Evolutionary conservation across 805 yeast genomes (phyloP), one percentile per base, ranked within the genome.

Genomic region (Teunomyces funiuensis): DNA sequence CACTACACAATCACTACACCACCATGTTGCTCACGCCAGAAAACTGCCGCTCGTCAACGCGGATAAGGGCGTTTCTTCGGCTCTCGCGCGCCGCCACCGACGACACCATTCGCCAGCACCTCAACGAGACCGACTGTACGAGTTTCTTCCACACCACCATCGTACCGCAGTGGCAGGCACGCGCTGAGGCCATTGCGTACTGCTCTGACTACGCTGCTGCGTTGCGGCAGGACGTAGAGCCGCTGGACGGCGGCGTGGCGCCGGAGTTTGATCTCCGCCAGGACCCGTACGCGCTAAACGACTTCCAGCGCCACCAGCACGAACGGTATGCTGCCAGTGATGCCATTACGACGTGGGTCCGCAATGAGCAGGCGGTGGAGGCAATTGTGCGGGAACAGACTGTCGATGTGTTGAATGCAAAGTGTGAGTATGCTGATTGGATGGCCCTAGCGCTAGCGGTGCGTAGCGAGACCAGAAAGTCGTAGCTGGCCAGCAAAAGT

Each of bases 71-170:
- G 17, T 70, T 70, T 49, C 57, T 70, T 11, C 54, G 64, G 5
- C 57, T 62, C n/a, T 69, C 74, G 4, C 45, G 76, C 27, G 45
- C 60, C 9, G 64, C 66, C 17, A 57, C 70, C n/a, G 76, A 70
- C 49, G 76, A 70, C 46, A 52, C 65, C 15, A 57, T 70, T 25
- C 51, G 54, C 13, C 67, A 65, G 31, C 74, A 69, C 46, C 49
- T 70, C 37, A 68, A 69, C 49, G 70, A 60, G 39, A 40, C 39
- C 2, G 47, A 52, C 5, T 70, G 74, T 46, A 59, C 53, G 36
- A 39, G 34, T 4, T 69, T 58, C 48, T 69, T 63, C 46, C 37
- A 38, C 9, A 37, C 43, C 9, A 47, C 45, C 2, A 58, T 70
- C 14, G 50, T 55, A 4, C 70, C 73, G 1, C 65, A 65, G 45